These are phyloP conservation scores for Thalassiosira ordinaria DNA, from an alignment of 352 stramenopile genomes.

Conservation along the genomic window DNA sequence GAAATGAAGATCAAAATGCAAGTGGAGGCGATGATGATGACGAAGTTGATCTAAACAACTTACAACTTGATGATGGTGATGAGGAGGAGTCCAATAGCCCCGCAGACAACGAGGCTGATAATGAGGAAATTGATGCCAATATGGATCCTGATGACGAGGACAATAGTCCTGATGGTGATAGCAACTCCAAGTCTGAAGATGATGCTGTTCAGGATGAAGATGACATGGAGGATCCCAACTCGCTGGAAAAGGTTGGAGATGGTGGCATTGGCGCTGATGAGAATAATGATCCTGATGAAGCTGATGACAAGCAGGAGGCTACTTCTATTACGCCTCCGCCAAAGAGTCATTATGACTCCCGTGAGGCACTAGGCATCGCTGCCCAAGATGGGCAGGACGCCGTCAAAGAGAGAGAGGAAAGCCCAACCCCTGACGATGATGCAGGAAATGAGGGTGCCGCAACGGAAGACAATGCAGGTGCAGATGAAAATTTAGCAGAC, in stretches of 20 bases:
- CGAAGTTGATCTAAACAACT: slow-evolving; percentile 62
- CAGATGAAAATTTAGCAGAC: slow-evolving; percentile 55
- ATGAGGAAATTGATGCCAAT: slow-evolving; percentile 40
- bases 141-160: slow-evolving; percentile 72
- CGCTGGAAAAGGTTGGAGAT: slow-evolving; percentile 76
- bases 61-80: slow-evolving; percentile 76
- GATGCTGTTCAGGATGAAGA: slow-evolving; percentile 48
- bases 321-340: slow-evolving; percentile 29
- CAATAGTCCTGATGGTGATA: slow-evolving; percentile 75
- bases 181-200: slow-evolving; percentile 28
- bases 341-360: slow-evolving; percentile 54
- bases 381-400: slow-evolving; percentile 67
- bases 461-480: slow-evolving; percentile 43
- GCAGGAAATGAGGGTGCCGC: slow-evolving; percentile 41
- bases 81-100: slow-evolving; percentile 65
- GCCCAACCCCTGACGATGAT: slow-evolving; percentile 61
- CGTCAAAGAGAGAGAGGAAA: slow-evolving; percentile 64
- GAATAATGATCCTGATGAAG: slow-evolving; percentile 56
- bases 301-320: slow-evolving; percentile 53
- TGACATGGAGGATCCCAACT: slow-evolving; percentile 74
- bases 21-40: slow-evolving; percentile 72
- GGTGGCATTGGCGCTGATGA: slow-evolving; percentile 83
- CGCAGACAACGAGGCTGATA: slow-evolving; percentile 24
- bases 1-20: slow-evolving; percentile 88
- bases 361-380: slow-evolving; percentile 65